Conservation (phyloP, 1,284 basidiomycete species). For the Meira miltonrushii region DNA sequence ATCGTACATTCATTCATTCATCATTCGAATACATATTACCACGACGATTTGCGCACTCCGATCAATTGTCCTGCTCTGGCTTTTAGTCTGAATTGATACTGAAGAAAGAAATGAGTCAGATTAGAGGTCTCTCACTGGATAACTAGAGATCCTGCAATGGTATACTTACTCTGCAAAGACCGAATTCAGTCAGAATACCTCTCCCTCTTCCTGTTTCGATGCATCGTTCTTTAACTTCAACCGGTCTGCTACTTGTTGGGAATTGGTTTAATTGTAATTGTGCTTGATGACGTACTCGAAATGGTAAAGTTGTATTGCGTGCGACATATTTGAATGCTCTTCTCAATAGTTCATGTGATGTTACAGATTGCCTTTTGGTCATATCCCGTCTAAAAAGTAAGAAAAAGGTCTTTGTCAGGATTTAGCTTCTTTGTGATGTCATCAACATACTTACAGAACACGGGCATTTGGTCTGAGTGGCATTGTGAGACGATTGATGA, state of each 20-base stretch:
- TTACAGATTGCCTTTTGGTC: conserved; percentile 46
- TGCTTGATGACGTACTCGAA: conserved; percentile 84
- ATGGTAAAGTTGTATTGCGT: conserved; percentile 46
- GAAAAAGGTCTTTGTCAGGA: conserved; percentile 10
- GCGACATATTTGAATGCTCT: conserved; percentile 51
- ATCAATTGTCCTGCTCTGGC: too few relatives aligned
- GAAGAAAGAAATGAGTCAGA: too few relatives aligned
- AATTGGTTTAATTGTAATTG: conserved; percentile 88
- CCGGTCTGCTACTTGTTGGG: conserved; percentile 72
- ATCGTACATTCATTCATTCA: too few relatives aligned
- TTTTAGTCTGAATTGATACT: too few relatives aligned
- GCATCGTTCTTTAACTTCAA: conserved; percentile 81
- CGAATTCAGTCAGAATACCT: conserved; percentile 83
- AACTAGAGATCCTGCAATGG: too few relatives aligned
- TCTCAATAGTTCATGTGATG: conserved; percentile 48
- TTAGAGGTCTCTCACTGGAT: too few relatives aligned
- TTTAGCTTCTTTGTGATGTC: too few relatives aligned
- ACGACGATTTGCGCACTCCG: too few relatives aligned
- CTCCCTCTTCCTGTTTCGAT: conserved; percentile 74
- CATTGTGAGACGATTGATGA: conserved; percentile 16
- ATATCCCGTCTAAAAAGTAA: conserved; percentile 40
- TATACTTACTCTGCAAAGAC: conserved; percentile 70
- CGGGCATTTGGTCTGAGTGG: conserved; percentile 38
- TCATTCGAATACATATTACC: too few relatives aligned
- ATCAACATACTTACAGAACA: conserved; percentile 23